Conservation (phyloP, 352 stramenopile genomes). For the Phytophthora sansomeana region DNA sequence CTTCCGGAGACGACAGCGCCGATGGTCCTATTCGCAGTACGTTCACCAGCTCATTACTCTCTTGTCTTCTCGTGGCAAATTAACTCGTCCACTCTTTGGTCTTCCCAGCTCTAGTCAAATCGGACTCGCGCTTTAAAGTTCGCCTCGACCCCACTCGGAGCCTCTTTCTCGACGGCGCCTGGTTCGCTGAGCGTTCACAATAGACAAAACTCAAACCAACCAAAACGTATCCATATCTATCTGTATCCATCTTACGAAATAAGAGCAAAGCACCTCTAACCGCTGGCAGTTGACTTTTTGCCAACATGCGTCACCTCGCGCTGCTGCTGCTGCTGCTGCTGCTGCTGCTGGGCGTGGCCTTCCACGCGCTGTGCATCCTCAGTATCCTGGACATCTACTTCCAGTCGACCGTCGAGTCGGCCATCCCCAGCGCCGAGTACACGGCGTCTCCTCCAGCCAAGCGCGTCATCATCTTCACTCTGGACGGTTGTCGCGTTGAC, state of each 20-base stretch:
- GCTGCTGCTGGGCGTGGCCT: slow-evolving; percentile 75
- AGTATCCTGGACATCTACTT: slow-evolving; percentile 92
- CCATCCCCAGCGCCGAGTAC: slow-evolving; percentile 56
- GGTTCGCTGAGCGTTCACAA: slow-evolving; percentile 47
- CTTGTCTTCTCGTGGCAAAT: neutral
- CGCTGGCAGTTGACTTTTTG: slow-evolving; percentile 1
- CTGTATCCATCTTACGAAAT: neutral
- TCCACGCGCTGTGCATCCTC: slow-evolving; percentile 82
- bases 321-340: slow-evolving; percentile 67
- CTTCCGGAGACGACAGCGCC: slow-evolving; percentile 8
- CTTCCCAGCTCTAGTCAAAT: slow-evolving; percentile 58
- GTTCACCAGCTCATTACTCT: slow-evolving; percentile 11
- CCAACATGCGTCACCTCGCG: slow-evolving; percentile 12
- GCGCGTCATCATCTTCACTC: slow-evolving; percentile 79
- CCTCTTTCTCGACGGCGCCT: slow-evolving; percentile 59
- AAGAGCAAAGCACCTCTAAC: neutral
- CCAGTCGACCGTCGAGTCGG: slow-evolving; percentile 74
- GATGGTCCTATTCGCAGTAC: slow-evolving; percentile 63
- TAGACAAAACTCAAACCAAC: slow-evolving; percentile 3
- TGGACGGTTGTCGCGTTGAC: slow-evolving; percentile 85
- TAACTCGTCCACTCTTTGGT: neutral
- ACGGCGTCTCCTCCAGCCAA: slow-evolving; percentile 54
- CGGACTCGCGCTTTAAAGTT: slow-evolving; percentile 50
- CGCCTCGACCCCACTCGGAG: slow-evolving; percentile 37
- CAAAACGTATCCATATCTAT: neutral